These are phyloP conservation scores for Boletus reticulatus DNA, from an alignment of 768 basidiomycete species.

Conservation along the genomic window DNA sequence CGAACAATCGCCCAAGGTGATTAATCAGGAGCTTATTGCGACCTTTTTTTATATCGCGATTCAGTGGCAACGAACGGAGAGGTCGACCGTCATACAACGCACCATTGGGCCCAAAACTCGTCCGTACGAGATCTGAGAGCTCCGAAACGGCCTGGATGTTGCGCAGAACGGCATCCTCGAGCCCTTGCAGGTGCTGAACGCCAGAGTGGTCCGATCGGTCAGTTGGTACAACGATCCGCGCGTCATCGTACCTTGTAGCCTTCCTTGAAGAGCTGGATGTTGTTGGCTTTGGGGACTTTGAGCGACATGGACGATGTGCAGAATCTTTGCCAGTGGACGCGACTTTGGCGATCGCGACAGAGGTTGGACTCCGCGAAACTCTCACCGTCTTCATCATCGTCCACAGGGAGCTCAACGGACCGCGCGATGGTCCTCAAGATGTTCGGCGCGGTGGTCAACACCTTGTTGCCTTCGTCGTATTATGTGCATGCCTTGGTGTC, in stretches of 20 bases:
- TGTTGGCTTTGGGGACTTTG: slow-evolving; percentile 89
- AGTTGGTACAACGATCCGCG: slow-evolving; percentile 4
- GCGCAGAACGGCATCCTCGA: slow-evolving; percentile 96
- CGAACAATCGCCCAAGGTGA: slow-evolving; percentile 92
- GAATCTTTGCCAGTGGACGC: slow-evolving; percentile 14
- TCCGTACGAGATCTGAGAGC: slow-evolving; percentile 90
- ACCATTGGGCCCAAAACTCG: slow-evolving; percentile 97
- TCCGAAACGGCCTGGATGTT: slow-evolving; percentile 97
- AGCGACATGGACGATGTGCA: slow-evolving; percentile 63
- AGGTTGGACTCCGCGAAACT: slow-evolving; percentile 11
- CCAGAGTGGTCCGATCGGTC: slow-evolving; percentile 1
- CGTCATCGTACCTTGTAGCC: slow-evolving; percentile 78
- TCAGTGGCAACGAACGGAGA: not conserved
- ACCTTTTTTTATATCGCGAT: slow-evolving; percentile 44
- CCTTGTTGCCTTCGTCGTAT: slow-evolving; percentile 56
- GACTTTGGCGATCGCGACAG: not conserved
- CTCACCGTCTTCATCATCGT: not conserved
- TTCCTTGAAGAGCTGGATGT: slow-evolving; percentile 93
- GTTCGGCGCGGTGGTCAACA: slow-evolving; percentile 35
- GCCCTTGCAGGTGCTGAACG: slow-evolving; percentile 70
- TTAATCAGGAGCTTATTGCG: slow-evolving; percentile 98
- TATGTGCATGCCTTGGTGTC: slow-evolving; percentile 49
- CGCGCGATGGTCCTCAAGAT: slow-evolving; percentile 54
- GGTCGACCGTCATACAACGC: slow-evolving; percentile 28
- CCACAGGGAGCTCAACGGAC: too few relatives aligned